phyloP scores from a whole-genome alignment of 1,284 basidiomycete species.

The Naganishia sp. region DNA sequence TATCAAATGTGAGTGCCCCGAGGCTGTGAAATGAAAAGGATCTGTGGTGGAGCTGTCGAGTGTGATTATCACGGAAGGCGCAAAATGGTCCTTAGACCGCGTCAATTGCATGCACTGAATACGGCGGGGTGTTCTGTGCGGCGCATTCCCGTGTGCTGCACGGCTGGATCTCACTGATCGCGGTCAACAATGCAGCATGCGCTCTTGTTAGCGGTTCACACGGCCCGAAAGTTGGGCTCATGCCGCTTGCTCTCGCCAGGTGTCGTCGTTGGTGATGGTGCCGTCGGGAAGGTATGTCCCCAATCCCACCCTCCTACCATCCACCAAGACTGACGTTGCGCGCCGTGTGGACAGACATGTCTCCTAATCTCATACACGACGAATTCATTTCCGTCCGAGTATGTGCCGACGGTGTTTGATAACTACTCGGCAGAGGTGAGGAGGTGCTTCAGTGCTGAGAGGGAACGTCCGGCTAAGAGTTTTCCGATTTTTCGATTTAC shows the following conservation, averaged over 20 bases:
- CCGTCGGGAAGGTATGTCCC: constrained; percentile 89
- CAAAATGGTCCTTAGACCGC: too few species aligned
- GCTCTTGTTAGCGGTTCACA: too few species aligned
- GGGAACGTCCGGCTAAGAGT: background rate
- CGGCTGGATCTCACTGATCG: too few species aligned
- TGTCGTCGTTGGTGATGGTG: constrained; percentile 98
- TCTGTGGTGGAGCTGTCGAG: too few species aligned
- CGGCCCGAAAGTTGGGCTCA: too few species aligned
- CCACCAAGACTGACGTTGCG: background rate
- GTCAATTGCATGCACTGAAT: too few species aligned
- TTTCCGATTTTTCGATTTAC: constrained; percentile 73
- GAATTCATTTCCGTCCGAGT: constrained; percentile 84
- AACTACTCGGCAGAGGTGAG: constrained; percentile 42
- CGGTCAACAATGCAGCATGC: too few species aligned
- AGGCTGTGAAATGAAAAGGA: background rate
- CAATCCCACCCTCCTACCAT: background rate
- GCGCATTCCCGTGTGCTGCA: too few species aligned
- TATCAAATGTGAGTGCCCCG: constrained; percentile 21
- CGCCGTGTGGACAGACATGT: constrained; percentile 68
- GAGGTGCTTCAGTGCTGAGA: constrained; percentile 11
- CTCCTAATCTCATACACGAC: constrained; percentile 96
- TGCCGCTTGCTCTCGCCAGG: constrained; percentile 37
- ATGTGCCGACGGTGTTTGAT: constrained; percentile 61
- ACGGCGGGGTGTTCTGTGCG: too few species aligned
- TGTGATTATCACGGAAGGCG: too few species aligned